Evolutionary conservation across 2,329 filamentous ascomycete genomes (phyloP).

Genomic region (Trichophyton schoenleinii): DNA sequence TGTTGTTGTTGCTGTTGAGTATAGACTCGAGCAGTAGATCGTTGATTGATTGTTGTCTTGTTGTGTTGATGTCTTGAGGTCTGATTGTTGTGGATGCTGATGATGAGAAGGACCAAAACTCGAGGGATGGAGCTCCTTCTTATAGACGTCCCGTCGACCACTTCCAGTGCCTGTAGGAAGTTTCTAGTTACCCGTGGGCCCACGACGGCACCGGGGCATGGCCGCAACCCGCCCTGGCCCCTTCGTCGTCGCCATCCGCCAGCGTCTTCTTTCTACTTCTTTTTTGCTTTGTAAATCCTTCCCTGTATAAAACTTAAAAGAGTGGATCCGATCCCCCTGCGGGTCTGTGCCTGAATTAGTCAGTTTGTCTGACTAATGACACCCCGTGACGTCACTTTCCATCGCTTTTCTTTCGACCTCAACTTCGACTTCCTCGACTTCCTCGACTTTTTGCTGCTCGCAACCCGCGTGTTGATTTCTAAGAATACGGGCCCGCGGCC

Average conservation of each 20-base stretch:
- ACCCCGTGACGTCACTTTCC: background rate
- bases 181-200: background rate
- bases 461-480: background rate
- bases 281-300: background rate
- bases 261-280: background rate
- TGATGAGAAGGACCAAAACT: background rate
- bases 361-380: background rate
- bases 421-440: background rate
- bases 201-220: slow-evolving; percentile 1
- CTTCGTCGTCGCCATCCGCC: background rate
- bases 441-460: background rate
- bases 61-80: background rate
- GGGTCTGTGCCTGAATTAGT: slow-evolving; percentile 2
- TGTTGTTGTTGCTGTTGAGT: background rate
- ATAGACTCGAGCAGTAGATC: background rate
- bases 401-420: background rate
- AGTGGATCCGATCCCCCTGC: background rate
- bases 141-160: slow-evolving; percentile 3
- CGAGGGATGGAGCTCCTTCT: background rate
- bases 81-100: background rate
- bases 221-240: background rate
- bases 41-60: background rate
- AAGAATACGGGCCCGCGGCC: background rate
- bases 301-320: background rate
- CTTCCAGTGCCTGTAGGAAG: background rate